Evolutionary conservation across 164 flowering plant genomes (phyloP).

Genomic region (Berberis thunbergii): DNA sequence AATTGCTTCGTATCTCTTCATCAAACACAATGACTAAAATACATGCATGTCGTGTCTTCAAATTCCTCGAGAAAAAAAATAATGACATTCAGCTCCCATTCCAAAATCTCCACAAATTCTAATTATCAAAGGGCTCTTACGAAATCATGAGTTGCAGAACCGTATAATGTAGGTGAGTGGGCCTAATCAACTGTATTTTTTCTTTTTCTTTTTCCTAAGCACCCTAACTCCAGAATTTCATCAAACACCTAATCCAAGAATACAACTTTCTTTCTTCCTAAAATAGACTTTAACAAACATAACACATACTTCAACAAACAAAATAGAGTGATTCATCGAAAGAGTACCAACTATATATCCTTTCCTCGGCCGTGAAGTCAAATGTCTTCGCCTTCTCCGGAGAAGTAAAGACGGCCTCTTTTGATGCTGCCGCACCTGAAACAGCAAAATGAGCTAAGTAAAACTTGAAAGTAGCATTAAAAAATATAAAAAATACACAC

Average conservation of each 20-base stretch:
- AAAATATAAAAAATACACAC: background rate
- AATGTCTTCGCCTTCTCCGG: conserved; percentile 67
- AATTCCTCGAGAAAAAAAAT: no score
- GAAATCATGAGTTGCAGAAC: no score
- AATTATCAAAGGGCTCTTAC: no score
- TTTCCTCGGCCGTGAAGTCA: conserved; percentile 74
- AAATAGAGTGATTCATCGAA: background rate
- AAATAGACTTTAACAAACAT: background rate
- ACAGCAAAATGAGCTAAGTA: conserved; percentile 7
- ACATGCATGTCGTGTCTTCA: no score
- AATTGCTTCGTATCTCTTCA: no score
- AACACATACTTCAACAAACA: background rate
- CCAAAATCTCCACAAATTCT: no score
- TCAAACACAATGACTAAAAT: no score
- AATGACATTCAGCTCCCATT: no score
- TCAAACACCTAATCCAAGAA: background rate
- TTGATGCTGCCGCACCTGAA: conserved; percentile 46
- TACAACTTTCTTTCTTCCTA: background rate
- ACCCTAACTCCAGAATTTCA: no score
- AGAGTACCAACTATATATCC: conserved; percentile 75
- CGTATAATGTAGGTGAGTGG: background rate
- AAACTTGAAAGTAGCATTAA: background rate
- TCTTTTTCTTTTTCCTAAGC: background rate
- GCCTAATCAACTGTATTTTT: background rate
- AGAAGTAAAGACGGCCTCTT: conserved; percentile 54